Percentiles rank a stretch among this genome's conserved stretches.
Evolutionary conservation across 2,329 filamentous ascomycete genomes (phyloP).

Genomic region (Trichoderma arundinaceum): DNA sequence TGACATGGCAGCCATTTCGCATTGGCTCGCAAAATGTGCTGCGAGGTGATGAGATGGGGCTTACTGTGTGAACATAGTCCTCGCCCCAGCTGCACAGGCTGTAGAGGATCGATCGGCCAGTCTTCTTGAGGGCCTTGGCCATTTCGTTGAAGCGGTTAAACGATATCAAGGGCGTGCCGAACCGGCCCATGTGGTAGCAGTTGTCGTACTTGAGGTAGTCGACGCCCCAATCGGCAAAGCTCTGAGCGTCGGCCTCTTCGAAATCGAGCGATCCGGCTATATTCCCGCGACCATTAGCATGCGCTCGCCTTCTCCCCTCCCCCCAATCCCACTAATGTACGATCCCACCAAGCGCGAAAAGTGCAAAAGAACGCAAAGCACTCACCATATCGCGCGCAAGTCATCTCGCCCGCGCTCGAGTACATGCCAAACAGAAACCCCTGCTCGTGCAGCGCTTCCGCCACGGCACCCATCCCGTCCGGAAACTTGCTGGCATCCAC

Average conservation of each 20-base stretch:
- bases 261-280: conserved; percentile 54
- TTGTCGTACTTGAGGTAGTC: conserved; percentile 62
- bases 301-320: no score
- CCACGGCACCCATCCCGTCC: conserved; percentile 44
- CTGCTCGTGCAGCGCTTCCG: conserved; percentile 44
- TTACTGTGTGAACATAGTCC: conserved; percentile 27
- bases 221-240: conserved; percentile 59
- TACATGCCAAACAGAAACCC: conserved; percentile 50
- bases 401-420: conserved; percentile 51
- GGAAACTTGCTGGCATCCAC: conserved; percentile 46
- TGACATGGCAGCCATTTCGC: not conserved
- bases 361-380: not conserved
- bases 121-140: conserved; percentile 43
- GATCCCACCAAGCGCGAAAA: not conserved
- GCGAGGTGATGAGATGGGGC: not conserved
- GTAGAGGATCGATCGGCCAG: conserved; percentile 43
- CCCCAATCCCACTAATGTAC: no score
- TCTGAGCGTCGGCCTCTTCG: conserved; percentile 58
- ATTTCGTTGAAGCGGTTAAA: conserved; percentile 36
- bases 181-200: conserved; percentile 41
- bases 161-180: conserved; percentile 28
- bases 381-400: conserved; percentile 49
- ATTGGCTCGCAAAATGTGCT: no score
- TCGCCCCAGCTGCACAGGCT: conserved; percentile 46
- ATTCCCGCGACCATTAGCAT: conserved; percentile 26